phyloP scores from a whole-genome alignment of 257 asterid genomes.

The Capsicum baccatum region DNA sequence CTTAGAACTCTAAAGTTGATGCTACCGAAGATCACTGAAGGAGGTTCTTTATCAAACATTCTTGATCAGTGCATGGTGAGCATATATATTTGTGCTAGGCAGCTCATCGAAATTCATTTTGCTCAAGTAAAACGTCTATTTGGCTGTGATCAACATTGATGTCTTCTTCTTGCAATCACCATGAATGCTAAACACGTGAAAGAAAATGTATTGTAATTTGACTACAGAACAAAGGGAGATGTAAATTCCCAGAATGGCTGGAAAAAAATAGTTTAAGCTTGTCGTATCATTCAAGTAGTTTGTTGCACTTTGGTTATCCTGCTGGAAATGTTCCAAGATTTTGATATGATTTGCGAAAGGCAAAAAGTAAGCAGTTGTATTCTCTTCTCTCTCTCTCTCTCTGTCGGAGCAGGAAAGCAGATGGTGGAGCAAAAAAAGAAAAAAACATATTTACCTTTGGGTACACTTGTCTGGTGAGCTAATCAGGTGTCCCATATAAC shows the following conservation, averaged over 20 bases:
- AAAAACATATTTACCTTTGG: background rate
- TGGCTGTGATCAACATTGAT: conserved; percentile 17
- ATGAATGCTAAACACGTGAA: background rate
- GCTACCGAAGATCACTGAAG: conserved; percentile 97
- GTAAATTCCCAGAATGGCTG: conserved; percentile 18
- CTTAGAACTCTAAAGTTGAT: conserved; percentile 81
- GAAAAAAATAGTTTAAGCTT: conserved; percentile 1
- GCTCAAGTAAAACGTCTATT: background rate
- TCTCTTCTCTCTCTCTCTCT: conserved; percentile 10
- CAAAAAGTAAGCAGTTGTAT: conserved; percentile 2
- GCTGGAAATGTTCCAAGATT: background rate
- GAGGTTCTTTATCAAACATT: conserved; percentile 92
- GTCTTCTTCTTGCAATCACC: conserved; percentile 25
- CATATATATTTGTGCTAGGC: conserved; percentile 31
- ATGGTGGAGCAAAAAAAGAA: background rate
- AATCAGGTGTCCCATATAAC: background rate
- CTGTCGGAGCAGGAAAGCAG: background rate
- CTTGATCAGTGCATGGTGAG: conserved; percentile 98
- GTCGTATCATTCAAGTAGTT: background rate
- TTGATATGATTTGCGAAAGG: conserved; percentile 2
- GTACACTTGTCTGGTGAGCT: conserved; percentile 1
- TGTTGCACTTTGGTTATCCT: background rate
- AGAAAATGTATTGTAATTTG: background rate
- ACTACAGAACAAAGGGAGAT: background rate
- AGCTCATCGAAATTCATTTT: background rate